phyloP scores from a whole-genome alignment of 2,329 filamentous ascomycete genomes.

The Aspergillus sp. region DNA sequence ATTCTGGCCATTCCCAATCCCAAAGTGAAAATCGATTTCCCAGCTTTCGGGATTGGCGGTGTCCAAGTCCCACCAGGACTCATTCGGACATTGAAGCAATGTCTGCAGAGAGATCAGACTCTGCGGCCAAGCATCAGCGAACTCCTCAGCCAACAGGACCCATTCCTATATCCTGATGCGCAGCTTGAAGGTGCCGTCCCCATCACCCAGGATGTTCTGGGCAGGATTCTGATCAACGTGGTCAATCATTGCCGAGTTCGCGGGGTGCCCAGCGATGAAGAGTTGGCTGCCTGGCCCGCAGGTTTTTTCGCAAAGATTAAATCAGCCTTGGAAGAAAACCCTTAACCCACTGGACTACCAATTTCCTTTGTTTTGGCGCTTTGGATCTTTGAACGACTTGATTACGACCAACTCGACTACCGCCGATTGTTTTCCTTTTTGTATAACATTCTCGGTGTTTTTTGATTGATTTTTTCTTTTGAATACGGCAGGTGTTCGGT shows the following conservation, averaged over 20 bases:
- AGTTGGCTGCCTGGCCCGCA: slow-evolving; percentile 50
- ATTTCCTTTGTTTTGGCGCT: slow-evolving; percentile 27
- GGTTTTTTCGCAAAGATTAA: slow-evolving; percentile 51
- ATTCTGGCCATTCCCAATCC: slow-evolving; percentile 60
- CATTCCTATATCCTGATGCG: slow-evolving; percentile 59
- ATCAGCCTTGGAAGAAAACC: slow-evolving; percentile 44
- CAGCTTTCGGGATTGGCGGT: slow-evolving; percentile 46
- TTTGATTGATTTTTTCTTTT: not conserved
- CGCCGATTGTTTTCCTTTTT: slow-evolving; percentile 19
- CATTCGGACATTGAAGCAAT: slow-evolving; percentile 56
- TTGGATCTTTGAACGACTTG: slow-evolving; percentile 30
- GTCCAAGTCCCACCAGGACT: slow-evolving; percentile 56
- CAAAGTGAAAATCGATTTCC: slow-evolving; percentile 49
- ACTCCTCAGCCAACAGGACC: slow-evolving; percentile 56
- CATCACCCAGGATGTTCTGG: slow-evolving; percentile 59
- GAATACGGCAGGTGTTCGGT: slow-evolving; percentile 14
- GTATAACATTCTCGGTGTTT: slow-evolving; percentile 12
- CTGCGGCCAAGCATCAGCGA: slow-evolving; percentile 58
- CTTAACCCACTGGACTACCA: slow-evolving; percentile 26
- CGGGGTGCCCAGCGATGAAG: slow-evolving; percentile 57
- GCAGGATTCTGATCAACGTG: slow-evolving; percentile 59
- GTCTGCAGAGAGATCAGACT: slow-evolving; percentile 59
- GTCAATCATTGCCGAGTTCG: slow-evolving; percentile 60
- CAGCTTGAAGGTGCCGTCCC: slow-evolving; percentile 47
- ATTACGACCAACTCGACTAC: slow-evolving; percentile 16